Evolutionary conservation across 768 basidiomycete genomes (phyloP).

Genomic region (Strobilomyces echinocephalus): DNA sequence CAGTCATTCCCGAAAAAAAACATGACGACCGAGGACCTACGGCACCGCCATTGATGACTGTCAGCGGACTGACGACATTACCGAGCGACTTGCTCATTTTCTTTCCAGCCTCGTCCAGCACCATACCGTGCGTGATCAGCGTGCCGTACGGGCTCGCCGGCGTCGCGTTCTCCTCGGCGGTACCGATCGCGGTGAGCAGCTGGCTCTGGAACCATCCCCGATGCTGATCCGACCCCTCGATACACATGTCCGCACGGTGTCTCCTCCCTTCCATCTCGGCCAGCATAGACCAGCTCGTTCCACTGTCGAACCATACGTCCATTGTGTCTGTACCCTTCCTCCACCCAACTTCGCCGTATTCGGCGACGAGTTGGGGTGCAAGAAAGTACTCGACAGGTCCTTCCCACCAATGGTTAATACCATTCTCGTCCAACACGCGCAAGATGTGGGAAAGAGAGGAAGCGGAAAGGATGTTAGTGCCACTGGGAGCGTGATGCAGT

Average conservation of each 20-base stretch:
- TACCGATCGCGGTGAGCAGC: constrained; percentile 72
- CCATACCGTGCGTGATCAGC: constrained; percentile 95
- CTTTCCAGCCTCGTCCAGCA: constrained; percentile 82
- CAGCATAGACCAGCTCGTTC: constrained; percentile 88
- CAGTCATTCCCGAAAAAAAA: not conserved
- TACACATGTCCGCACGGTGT: constrained; percentile 74
- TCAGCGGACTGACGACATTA: constrained; percentile 83
- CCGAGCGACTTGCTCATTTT: constrained; percentile 98
- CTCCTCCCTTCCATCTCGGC: constrained; percentile 35
- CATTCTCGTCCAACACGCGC: constrained; percentile 62
- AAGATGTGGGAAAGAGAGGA: constrained; percentile 73
- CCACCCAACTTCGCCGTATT: constrained; percentile 49
- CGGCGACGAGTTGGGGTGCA: constrained; percentile 49
- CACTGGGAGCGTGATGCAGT: constrained; percentile 61
- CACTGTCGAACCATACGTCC: constrained; percentile 99
- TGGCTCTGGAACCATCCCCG: constrained; percentile 99
- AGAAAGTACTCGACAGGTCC: constrained; percentile 82
- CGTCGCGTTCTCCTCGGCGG: constrained; percentile 12
- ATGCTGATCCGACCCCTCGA: constrained; percentile 97
- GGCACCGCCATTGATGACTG: constrained; percentile 71
- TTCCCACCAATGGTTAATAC: constrained; percentile 88
- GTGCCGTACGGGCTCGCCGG: constrained; percentile 58
- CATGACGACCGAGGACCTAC: constrained; percentile 37
- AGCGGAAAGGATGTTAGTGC: constrained; percentile 58
- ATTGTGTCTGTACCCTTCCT: constrained; percentile 89